Evolutionary conservation across 2,329 filamentous ascomycete species (phyloP).

Genomic region (Beauveria medogensis): DNA sequence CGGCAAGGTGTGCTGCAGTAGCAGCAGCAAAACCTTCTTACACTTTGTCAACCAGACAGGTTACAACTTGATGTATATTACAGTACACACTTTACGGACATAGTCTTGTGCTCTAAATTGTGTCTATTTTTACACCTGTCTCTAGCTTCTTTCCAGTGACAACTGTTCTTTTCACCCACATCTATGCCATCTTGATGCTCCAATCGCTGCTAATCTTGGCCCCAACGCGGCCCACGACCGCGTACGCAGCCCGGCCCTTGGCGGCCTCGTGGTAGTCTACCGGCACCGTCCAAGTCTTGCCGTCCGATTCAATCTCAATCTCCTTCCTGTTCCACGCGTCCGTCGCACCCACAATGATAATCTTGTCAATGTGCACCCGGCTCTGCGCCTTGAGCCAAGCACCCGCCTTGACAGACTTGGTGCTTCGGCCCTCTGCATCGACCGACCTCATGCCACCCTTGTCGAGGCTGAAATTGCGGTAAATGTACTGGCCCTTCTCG

Average conservation of each 20-base stretch:
- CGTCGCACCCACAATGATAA: slow-evolving; percentile 76
- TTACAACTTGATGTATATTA: too few species aligned
- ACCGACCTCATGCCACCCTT: slow-evolving; percentile 56
- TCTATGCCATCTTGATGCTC: slow-evolving; percentile 31
- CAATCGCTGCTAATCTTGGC: slow-evolving; percentile 47
- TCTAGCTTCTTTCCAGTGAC: not conserved
- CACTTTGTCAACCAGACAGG: too few species aligned
- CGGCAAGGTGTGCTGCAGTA: too few species aligned
- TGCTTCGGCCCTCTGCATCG: slow-evolving; percentile 51
- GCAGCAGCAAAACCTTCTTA: too few species aligned
- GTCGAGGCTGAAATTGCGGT: slow-evolving; percentile 67
- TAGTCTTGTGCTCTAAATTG: not conserved
- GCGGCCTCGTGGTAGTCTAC: slow-evolving; percentile 50
- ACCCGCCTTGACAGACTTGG: slow-evolving; percentile 49
- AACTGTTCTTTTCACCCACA: not conserved
- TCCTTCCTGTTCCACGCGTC: slow-evolving; percentile 58
- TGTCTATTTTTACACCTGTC: not conserved
- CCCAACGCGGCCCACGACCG: slow-evolving; percentile 43
- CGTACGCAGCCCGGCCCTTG: slow-evolving; percentile 41
- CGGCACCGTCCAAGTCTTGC: slow-evolving; percentile 46
- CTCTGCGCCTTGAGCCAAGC: slow-evolving; percentile 74
- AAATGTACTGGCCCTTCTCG: slow-evolving; percentile 77
- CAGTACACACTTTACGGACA: too few species aligned
- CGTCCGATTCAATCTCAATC: slow-evolving; percentile 48
- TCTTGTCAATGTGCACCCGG: slow-evolving; percentile 70